Percentiles rank a stretch among this genome's conserved stretches.
phyloP scores from a whole-genome alignment of 1,139 yeast genomes.

The Yamadazyma trypodendri region DNA sequence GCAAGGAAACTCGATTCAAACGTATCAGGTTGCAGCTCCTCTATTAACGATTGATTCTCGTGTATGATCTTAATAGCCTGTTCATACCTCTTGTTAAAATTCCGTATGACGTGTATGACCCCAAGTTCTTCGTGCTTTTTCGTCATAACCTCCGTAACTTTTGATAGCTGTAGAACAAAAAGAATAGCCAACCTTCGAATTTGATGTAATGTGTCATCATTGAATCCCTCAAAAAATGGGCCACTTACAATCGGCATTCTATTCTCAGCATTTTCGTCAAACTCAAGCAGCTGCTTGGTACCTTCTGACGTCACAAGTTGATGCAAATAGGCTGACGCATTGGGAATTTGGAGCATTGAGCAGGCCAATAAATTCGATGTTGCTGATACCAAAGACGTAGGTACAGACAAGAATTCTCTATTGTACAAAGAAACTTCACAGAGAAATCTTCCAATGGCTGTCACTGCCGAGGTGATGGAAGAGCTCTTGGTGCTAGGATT shows the following conservation, averaged over 20 bases:
- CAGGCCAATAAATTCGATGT: conserved; percentile 74
- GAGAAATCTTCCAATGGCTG: conserved; percentile 62
- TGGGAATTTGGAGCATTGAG: conserved; percentile 53
- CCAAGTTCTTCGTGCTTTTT: conserved; percentile 52
- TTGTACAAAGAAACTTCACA: conserved; percentile 79
- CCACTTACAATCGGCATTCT: conserved; percentile 42
- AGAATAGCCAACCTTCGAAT: conserved; percentile 46
- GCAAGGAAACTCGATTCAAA: not conserved
- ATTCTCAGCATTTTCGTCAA: conserved; percentile 30
- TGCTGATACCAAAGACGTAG: conserved; percentile 63
- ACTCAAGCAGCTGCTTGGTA: conserved; percentile 8
- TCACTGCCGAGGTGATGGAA: conserved; percentile 47
- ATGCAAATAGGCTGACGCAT: conserved; percentile 31
- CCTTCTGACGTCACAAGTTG: conserved; percentile 20
- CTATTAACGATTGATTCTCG: conserved; percentile 23
- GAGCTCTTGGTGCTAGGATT: conserved; percentile 17
- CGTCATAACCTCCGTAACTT: conserved; percentile 54
- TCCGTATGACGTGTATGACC: conserved; percentile 39
- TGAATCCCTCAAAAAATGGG: conserved; percentile 56
- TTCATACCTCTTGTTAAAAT: conserved; percentile 28
- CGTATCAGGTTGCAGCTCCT: conserved; percentile 13
- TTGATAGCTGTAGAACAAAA: conserved; percentile 44
- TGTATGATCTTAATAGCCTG: conserved; percentile 25
- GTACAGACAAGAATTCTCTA: conserved; percentile 59
- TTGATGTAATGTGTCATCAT: conserved; percentile 36